Conservation (phyloP, 1,284 basidiomycete genomes). For the Boletellus dicymbophilus region DNA sequence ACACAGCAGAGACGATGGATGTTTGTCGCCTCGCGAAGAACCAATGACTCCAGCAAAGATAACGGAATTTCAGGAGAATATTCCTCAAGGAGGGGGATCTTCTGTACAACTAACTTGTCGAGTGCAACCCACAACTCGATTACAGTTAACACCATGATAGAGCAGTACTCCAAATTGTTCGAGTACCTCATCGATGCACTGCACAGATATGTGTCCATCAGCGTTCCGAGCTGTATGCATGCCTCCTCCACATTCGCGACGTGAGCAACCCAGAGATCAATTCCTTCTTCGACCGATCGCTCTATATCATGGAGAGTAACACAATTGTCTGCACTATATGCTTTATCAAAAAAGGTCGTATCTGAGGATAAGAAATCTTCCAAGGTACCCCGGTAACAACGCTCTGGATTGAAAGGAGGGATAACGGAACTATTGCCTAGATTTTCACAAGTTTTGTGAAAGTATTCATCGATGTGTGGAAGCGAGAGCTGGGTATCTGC, state of each 20-base stretch:
- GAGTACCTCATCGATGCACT: background rate
- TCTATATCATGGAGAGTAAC: conserved; percentile 37
- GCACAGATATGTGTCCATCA: conserved; percentile 5
- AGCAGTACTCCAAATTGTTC: background rate
- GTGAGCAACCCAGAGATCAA: conserved; percentile 31
- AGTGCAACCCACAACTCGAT: conserved; percentile 14
- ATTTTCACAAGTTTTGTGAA: conserved; percentile 15
- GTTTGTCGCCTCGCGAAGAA: background rate
- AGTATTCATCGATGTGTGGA: conserved; percentile 21
- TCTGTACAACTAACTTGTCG: background rate
- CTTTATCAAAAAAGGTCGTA: conserved; percentile 9
- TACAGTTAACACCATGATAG: background rate
- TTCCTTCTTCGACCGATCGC: conserved; percentile 20
- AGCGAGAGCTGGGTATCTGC: conserved; percentile 28
- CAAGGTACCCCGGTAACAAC: conserved; percentile 7
- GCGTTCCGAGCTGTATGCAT: conserved; percentile 3
- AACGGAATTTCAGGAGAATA: background rate
- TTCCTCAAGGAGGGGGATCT: background rate
- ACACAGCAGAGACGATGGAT: background rate
- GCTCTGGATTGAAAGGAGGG: conserved; percentile 9
- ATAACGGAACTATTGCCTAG: background rate
- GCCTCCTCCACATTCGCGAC: conserved; percentile 5
- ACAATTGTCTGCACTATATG: conserved; percentile 8
- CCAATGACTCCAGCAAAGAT: background rate
- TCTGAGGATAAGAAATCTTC: conserved; percentile 16